Evolutionary conservation across 2,329 filamentous ascomycete species (phyloP).

Genomic region (Aspergillus pseudoglaucus): DNA sequence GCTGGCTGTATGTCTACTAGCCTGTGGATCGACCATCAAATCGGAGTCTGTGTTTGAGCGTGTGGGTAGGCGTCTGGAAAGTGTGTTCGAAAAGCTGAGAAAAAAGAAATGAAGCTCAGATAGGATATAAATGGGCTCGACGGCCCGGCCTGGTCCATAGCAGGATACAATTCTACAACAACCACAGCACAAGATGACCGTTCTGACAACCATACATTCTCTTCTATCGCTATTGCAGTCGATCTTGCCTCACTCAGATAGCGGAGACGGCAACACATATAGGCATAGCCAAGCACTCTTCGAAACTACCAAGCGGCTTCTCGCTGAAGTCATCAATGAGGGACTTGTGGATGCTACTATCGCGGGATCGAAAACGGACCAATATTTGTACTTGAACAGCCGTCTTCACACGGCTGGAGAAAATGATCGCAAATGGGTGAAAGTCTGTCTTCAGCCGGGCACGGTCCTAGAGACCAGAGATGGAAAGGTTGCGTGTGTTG

Average conservation of each 20-base stretch:
- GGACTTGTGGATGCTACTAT: conserved; percentile 5
- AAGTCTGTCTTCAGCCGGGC: neutral
- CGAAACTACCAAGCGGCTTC: conserved; percentile 10
- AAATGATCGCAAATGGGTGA: neutral
- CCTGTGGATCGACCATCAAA: too few species aligned
- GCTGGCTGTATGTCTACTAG: too few species aligned
- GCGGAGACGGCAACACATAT: too few species aligned
- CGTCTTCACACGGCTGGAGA: neutral
- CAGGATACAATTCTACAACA: neutral
- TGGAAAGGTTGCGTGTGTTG: neutral
- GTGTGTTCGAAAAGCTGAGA: too few species aligned
- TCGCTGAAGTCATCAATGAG: conserved; percentile 11
- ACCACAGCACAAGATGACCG: neutral
- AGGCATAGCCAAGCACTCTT: conserved; percentile 2
- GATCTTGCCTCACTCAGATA: neutral
- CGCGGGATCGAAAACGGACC: neutral
- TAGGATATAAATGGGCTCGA: neutral
- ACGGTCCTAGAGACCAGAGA: neutral
- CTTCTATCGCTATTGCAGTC: neutral
- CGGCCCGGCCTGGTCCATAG: neutral
- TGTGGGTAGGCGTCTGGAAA: too few species aligned
- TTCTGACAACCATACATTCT: neutral
- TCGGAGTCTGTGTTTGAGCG: too few species aligned
- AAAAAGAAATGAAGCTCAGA: too few species aligned
- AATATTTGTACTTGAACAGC: neutral